A percentile compares a stretch with the other conserved stretches of the same genome.
phyloP scores from a whole-genome alignment of 78 protist species.

The Protostelium mycophagum region DNA sequence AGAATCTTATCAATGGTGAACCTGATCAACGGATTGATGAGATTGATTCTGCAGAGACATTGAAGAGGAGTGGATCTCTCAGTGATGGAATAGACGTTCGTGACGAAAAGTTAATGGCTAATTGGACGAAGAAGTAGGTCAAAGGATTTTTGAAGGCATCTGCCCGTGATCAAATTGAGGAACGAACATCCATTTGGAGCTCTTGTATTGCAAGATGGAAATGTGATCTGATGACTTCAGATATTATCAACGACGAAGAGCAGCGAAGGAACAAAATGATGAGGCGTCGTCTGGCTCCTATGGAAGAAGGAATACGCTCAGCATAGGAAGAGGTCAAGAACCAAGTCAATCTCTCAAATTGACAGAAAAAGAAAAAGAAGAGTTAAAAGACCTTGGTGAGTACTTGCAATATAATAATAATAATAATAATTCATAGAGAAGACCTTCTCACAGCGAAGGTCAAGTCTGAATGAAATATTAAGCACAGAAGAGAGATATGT shows the following conservation, averaged over 20 bases:
- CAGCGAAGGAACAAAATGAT: background rate
- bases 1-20: background rate
- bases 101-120: background rate
- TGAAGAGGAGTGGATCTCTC: background rate
- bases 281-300: background rate
- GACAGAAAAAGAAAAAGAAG: background rate
- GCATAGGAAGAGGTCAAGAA: background rate
- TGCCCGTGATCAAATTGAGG: background rate
- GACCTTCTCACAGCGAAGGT: background rate
- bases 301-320: background rate
- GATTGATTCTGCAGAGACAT: background rate
- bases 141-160: no score
- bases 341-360: background rate
- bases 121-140: background rate
- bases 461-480: background rate
- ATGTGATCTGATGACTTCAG: background rate
- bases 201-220: background rate
- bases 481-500: background rate
- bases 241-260: background rate
- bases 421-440: background rate
- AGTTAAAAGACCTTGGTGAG: background rate
- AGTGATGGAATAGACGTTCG: background rate
- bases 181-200: background rate
- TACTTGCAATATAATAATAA: background rate
- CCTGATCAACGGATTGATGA: background rate